Percentiles rank a stretch among this genome's conserved stretches.
Conservation (phyloP, 257 asterid genomes). For the Solanum rostratum region DNA sequence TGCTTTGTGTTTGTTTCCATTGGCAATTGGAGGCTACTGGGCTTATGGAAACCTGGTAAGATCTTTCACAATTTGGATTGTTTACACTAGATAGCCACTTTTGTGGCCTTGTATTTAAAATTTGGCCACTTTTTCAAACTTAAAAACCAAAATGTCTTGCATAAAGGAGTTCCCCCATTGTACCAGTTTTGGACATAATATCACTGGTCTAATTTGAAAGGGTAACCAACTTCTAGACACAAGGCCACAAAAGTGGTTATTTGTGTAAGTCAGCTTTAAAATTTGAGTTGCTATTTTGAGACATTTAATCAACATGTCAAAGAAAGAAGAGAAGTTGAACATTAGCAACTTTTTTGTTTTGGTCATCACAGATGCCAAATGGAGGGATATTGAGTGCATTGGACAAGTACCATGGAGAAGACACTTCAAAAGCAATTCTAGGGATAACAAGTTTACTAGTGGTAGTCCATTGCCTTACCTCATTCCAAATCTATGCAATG, state of each 20-base stretch:
- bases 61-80: not conserved
- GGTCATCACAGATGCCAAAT: conserved; percentile 50
- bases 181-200: not conserved
- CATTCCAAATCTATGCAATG: conserved; percentile 92
- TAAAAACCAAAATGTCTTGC: not conserved
- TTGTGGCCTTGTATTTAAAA: not conserved
- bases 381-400: conserved; percentile 68
- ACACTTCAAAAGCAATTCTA: conserved; percentile 33
- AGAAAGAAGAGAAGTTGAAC: not conserved
- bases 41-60: conserved; percentile 73
- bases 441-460: conserved; percentile 54
- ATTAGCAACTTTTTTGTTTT: not conserved
- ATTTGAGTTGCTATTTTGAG: not conserved
- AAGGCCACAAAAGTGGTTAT: not conserved
- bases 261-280: not conserved
- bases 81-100: not conserved
- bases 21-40: conserved; percentile 87
- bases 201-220: not conserved
- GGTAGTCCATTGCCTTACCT: conserved; percentile 62
- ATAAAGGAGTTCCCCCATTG: not conserved
- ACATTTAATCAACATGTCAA: not conserved
- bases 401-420: conserved; percentile 48
- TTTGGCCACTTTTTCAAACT: not conserved
- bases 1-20: conserved; percentile 66
- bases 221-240: not conserved